These are phyloP conservation scores for Penstemon newberryi DNA, from an alignment of 257 asterid genomes.

Conservation along the genomic window DNA sequence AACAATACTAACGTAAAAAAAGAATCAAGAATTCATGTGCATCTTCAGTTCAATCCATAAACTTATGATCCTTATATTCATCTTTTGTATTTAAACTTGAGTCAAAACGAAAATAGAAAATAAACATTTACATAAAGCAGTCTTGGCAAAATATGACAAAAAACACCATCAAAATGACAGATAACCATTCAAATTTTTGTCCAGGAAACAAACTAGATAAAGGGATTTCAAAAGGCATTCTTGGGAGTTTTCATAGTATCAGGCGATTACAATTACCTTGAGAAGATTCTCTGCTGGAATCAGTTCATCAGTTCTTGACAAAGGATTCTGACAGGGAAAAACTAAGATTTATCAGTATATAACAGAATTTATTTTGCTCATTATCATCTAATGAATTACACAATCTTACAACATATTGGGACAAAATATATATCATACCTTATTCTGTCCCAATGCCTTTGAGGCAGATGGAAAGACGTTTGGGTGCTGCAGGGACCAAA, in stretches of 20 bases:
- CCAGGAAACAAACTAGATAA: neutral
- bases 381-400: neutral
- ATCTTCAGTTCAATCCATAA: neutral
- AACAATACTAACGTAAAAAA: neutral
- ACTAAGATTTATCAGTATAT: slow-evolving; percentile 26
- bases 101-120: neutral
- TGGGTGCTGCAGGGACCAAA: slow-evolving; percentile 59
- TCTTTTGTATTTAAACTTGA: slow-evolving; percentile 15
- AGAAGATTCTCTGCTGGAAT: slow-evolving; percentile 93
- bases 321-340: slow-evolving; percentile 48
- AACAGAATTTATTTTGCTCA: neutral
- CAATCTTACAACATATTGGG: neutral
- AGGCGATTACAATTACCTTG: slow-evolving; percentile 53
- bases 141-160: slow-evolving; percentile 11
- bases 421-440: slow-evolving; percentile 38
- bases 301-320: slow-evolving; percentile 35
- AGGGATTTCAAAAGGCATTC: neutral
- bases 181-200: neutral
- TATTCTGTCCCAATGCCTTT: slow-evolving; percentile 22
- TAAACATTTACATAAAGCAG: slow-evolving; percentile 12
- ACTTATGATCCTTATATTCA: neutral
- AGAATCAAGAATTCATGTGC: neutral
- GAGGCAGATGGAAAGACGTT: slow-evolving; percentile 32
- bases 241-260: neutral
- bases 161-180: neutral